A percentile compares a stretch with the other conserved stretches of the same genome.
phyloP scores from a whole-genome alignment of 345 rosid genomes.

The Arabis alpina region DNA sequence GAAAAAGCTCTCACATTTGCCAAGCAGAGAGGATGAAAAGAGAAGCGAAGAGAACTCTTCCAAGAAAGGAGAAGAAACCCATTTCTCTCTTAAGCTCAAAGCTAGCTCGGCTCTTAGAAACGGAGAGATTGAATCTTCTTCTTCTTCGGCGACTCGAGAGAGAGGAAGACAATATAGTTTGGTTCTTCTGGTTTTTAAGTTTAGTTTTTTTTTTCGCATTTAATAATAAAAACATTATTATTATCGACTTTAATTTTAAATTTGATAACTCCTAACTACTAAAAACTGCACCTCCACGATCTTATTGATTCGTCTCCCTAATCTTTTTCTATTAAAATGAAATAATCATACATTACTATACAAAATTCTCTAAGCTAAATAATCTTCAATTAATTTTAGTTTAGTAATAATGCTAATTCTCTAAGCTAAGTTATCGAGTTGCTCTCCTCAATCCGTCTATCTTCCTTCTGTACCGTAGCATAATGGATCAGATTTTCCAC shows the following conservation, averaged over 20 bases:
- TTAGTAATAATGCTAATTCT: too few relatives aligned
- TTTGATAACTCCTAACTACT: conserved; percentile 8
- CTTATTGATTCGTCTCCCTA: neutral
- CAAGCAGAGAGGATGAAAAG: conserved; percentile 90
- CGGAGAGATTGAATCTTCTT: conserved; percentile 6
- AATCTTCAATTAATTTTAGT: too few relatives aligned
- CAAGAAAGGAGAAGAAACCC: conserved; percentile 93
- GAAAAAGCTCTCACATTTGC: conserved; percentile 61
- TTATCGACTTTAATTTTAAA: neutral
- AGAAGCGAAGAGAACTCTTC: conserved; percentile 90
- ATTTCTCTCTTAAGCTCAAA: conserved; percentile 38
- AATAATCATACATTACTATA: too few relatives aligned
- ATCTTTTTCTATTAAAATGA: too few relatives aligned
- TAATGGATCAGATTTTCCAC: too few relatives aligned
- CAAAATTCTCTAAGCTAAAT: too few relatives aligned
- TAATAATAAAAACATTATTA: neutral
- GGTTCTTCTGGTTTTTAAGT: conserved; percentile 28
- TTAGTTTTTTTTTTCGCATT: neutral
- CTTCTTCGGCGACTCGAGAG: conserved; percentile 26
- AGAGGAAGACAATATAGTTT: neutral
- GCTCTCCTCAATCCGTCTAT: too few relatives aligned
- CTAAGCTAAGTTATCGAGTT: too few relatives aligned
- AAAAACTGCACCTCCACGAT: conserved; percentile 18
- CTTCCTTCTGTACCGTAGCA: too few relatives aligned
- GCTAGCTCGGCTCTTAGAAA: conserved; percentile 20